Conservation (phyloP, 83 land plant genomes). For the Picea engelmannii region DNA sequence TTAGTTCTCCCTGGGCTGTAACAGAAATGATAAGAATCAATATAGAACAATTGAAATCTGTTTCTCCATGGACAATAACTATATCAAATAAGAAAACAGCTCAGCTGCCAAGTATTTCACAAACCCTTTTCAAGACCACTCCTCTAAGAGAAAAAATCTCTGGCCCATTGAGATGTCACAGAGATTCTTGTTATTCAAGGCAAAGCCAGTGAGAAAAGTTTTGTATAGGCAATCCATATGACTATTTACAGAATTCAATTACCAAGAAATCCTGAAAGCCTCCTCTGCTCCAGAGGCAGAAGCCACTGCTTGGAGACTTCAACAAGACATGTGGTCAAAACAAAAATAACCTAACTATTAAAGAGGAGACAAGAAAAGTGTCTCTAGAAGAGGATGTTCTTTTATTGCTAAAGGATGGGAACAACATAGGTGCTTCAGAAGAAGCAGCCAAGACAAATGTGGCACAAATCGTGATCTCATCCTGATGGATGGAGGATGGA, state of each 20-base stretch:
- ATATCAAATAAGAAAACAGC: neutral
- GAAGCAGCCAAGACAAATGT: neutral
- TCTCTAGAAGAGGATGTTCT: neutral
- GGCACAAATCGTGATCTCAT: neutral
- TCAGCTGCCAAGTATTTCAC: neutral
- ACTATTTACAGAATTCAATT: neutral
- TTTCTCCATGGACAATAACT: neutral
- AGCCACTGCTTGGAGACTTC: neutral
- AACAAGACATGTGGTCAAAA: neutral
- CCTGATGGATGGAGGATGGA: neutral
- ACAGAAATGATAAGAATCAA: slow-evolving; percentile 3
- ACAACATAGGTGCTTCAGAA: neutral
- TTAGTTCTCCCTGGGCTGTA: neutral
- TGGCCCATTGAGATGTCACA: neutral
- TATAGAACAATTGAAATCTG: neutral
- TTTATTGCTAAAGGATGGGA: no score
- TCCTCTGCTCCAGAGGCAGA: neutral
- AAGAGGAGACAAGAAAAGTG: neutral
- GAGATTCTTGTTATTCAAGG: neutral
- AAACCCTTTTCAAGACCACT: neutral
- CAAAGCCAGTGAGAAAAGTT: neutral
- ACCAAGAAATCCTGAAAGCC: neutral
- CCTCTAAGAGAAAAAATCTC: neutral
- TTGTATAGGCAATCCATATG: neutral
- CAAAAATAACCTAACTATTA: neutral